These are phyloP conservation scores for Funneliformis mosseae DNA, from an alignment of 192 early-diverging fungal genomes.

Conservation along the genomic window DNA sequence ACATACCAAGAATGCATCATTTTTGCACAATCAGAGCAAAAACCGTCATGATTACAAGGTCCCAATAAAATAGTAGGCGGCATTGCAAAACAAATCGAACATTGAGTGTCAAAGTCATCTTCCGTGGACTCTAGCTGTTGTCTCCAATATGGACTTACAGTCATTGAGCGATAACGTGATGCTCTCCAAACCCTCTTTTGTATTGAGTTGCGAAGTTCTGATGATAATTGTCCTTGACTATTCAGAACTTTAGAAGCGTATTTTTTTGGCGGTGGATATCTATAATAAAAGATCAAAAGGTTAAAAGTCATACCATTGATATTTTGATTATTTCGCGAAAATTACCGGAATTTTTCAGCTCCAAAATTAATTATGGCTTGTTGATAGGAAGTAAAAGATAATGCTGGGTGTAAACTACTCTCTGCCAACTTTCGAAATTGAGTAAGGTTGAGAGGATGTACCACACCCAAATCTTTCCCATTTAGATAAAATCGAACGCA, in stretches of 20 bases:
- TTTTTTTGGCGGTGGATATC: conserved; percentile 43
- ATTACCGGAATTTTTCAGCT: conserved; percentile 44
- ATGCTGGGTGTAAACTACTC: conserved; percentile 65
- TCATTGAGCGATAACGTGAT: conserved; percentile 39
- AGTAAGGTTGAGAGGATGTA: conserved; percentile 40
- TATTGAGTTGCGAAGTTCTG: conserved; percentile 40
- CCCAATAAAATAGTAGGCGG: conserved; percentile 44
- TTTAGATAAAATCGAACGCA: conserved; percentile 55
- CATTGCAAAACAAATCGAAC: conserved; percentile 53
- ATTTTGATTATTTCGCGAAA: background rate
- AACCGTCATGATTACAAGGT: conserved; percentile 53
- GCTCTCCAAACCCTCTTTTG: conserved; percentile 42
- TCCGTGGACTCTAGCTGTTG: conserved; percentile 19
- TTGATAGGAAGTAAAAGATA: conserved; percentile 74
- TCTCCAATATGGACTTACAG: conserved; percentile 24
- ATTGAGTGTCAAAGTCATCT: conserved; percentile 39
- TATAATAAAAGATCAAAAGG: conserved; percentile 2
- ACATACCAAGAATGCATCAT: conserved; percentile 36
- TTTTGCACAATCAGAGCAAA: conserved; percentile 48
- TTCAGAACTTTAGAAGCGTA: conserved; percentile 40
- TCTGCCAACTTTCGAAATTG: conserved; percentile 41
- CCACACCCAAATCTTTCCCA: conserved; percentile 66
- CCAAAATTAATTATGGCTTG: conserved; percentile 75
- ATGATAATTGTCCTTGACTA: conserved; percentile 36
- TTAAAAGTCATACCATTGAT: background rate